Evolutionary conservation across 805 yeast genomes (phyloP).

Genomic region (Candida ascalaphidarum): DNA sequence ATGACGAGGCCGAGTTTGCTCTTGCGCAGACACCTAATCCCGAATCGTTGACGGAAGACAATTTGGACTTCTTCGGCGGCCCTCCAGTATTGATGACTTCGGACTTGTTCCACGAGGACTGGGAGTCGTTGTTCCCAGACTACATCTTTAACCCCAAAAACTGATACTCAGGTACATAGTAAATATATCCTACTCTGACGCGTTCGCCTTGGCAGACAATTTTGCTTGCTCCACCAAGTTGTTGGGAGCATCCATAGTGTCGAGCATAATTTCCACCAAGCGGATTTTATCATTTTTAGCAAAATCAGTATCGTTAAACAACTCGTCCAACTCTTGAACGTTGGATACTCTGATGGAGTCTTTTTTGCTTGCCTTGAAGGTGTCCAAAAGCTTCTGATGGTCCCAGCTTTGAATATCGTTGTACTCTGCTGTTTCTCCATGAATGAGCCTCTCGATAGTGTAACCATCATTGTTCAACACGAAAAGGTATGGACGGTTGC

Average conservation of each 20-base stretch:
- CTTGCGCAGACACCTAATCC: constrained; percentile 11
- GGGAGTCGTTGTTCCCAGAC: constrained; percentile 44
- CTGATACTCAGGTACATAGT: too few relatives aligned
- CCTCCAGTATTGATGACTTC: constrained; percentile 47
- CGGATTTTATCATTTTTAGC: constrained; percentile 22
- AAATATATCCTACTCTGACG: too few relatives aligned
- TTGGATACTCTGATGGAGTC: constrained; percentile 18
- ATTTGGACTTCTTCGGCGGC: constrained; percentile 38
- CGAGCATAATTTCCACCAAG: constrained; percentile 28
- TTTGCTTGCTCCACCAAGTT: constrained; percentile 29
- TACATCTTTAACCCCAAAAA: constrained; percentile 19
- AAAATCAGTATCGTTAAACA: constrained; percentile 19
- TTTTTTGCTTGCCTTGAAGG: constrained; percentile 22
- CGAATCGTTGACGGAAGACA: constrained; percentile 14
- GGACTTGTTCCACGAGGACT: constrained; percentile 37
- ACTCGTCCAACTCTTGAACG: constrained; percentile 15
- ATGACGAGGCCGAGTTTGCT: constrained; percentile 1
- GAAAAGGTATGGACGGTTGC: constrained; percentile 26
- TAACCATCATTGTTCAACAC: constrained; percentile 33
- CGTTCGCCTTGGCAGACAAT: constrained; percentile 19
- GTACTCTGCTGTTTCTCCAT: constrained; percentile 27
- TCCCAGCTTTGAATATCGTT: constrained; percentile 33
- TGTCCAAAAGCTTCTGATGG: constrained; percentile 21
- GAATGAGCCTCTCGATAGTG: constrained; percentile 32
- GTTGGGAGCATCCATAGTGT: constrained; percentile 28